Evolutionary conservation across 2,329 filamentous ascomycete species (phyloP).

Genomic region (Dothiorella sarmentorum): DNA sequence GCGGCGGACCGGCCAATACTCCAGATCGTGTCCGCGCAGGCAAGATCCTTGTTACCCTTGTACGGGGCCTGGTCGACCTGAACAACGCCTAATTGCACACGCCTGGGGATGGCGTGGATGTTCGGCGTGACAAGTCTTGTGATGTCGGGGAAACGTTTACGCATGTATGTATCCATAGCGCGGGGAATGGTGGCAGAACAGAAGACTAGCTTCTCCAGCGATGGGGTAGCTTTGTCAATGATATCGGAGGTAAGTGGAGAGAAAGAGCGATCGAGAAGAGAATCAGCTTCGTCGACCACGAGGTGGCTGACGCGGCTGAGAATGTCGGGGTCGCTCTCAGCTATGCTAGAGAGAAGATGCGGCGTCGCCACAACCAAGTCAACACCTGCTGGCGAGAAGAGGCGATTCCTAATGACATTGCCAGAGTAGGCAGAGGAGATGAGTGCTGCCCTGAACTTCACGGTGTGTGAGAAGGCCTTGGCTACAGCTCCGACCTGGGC

Average conservation of each 20-base stretch:
- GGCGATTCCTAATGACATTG: slow-evolving; percentile 74
- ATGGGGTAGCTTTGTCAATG: slow-evolving; percentile 75
- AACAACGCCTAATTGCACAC: slow-evolving; percentile 89
- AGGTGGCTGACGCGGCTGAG: slow-evolving; percentile 87
- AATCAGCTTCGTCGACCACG: slow-evolving; percentile 93
- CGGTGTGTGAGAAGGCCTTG: slow-evolving; percentile 76
- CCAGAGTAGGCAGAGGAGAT: slow-evolving; percentile 75
- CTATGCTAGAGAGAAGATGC: slow-evolving; percentile 83
- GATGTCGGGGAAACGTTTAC: slow-evolving; percentile 76
- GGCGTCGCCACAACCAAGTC: slow-evolving; percentile 87
- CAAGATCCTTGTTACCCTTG: slow-evolving; percentile 85
- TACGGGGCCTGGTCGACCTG: slow-evolving; percentile 93
- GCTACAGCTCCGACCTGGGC: slow-evolving; percentile 77
- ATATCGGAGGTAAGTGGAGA: slow-evolving; percentile 76
- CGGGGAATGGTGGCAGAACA: slow-evolving; percentile 96
- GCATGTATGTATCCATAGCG: slow-evolving; percentile 81
- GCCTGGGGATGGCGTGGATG: slow-evolving; percentile 88
- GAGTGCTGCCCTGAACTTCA: slow-evolving; percentile 81
- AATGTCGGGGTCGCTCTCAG: slow-evolving; percentile 84
- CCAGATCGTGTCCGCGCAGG: slow-evolving; percentile 93
- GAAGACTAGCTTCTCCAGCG: slow-evolving; percentile 79
- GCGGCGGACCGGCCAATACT: slow-evolving; percentile 75
- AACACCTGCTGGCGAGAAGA: slow-evolving; percentile 77
- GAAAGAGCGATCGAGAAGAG: slow-evolving; percentile 90
- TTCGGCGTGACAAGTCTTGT: slow-evolving; percentile 88